phyloP scores from a whole-genome alignment of 257 asterid genomes.

The Thymus quinquecostatus region DNA sequence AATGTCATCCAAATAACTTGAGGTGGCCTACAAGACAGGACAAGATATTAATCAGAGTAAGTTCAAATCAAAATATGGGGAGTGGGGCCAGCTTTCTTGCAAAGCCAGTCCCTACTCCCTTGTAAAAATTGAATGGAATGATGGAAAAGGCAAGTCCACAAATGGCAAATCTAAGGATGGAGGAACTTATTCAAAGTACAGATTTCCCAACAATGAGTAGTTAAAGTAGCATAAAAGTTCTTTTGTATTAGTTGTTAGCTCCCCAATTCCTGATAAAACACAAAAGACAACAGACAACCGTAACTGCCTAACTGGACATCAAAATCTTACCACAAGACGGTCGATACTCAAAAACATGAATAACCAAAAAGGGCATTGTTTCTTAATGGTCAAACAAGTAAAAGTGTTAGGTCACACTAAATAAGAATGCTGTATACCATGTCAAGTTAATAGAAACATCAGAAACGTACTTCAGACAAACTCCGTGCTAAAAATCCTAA shows the following conservation, averaged over 20 bases:
- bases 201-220: neutral
- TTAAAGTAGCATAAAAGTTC: neutral
- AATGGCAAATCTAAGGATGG: neutral
- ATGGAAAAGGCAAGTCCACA: neutral
- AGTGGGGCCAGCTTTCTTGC: neutral
- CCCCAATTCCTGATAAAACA: neutral
- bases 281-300: slow-evolving; percentile 2
- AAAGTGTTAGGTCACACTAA: neutral
- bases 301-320: neutral
- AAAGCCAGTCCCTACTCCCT: neutral
- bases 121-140: slow-evolving; percentile 9
- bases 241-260: neutral
- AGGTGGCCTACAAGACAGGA: slow-evolving; percentile 41
- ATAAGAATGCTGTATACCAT: neutral
- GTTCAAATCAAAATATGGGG: neutral
- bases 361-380: neutral
- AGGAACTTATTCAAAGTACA: slow-evolving; percentile 3
- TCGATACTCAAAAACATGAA: neutral
- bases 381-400: neutral
- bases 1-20: slow-evolving; percentile 63
- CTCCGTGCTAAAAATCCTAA: neutral
- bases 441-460: neutral
- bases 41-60: slow-evolving; percentile 16
- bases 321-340: neutral
- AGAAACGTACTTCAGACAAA: slow-evolving; percentile 3